Conservation (phyloP, 139 green algal genomes). For the Microglena sp. region DNA sequence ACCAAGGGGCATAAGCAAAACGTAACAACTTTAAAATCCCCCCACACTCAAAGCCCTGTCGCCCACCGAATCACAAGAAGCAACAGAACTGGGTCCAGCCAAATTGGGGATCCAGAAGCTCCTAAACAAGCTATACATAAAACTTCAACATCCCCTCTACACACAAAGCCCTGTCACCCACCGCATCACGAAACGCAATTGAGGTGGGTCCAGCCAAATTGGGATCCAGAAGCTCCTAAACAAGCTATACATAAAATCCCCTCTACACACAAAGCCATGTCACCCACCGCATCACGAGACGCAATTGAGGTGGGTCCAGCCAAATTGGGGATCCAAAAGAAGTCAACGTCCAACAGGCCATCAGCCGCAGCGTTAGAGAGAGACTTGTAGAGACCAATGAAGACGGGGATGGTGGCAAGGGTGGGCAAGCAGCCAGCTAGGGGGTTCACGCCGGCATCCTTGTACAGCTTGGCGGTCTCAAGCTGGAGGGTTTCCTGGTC, state of each 20-base stretch:
- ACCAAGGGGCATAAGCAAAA: no score
- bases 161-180: no score
- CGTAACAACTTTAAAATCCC: no score
- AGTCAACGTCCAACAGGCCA: slow-evolving; percentile 49
- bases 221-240: slow-evolving; percentile 10
- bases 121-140: no score
- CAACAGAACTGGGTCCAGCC: no score
- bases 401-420: slow-evolving; percentile 85
- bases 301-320: slow-evolving; percentile 48
- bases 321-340: slow-evolving; percentile 83
- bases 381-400: slow-evolving; percentile 80
- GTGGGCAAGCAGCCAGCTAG: slow-evolving; percentile 83
- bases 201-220: no score
- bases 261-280: background rate
- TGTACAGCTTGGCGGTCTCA: slow-evolving; percentile 91
- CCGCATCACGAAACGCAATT: no score
- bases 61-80: no score
- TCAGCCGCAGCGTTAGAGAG: slow-evolving; percentile 41
- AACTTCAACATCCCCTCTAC: no score
- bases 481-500: slow-evolving; percentile 76
- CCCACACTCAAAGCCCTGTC: no score
- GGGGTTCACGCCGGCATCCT: slow-evolving; percentile 84
- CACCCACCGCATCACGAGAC: slow-evolving; percentile 8
- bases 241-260: background rate
- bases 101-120: slow-evolving; percentile 5